Percentiles rank a stretch among this genome's conserved stretches.
Evolutionary conservation across 257 asterid genomes (phyloP).

Genomic region (Nicotiana obtusifolia): DNA sequence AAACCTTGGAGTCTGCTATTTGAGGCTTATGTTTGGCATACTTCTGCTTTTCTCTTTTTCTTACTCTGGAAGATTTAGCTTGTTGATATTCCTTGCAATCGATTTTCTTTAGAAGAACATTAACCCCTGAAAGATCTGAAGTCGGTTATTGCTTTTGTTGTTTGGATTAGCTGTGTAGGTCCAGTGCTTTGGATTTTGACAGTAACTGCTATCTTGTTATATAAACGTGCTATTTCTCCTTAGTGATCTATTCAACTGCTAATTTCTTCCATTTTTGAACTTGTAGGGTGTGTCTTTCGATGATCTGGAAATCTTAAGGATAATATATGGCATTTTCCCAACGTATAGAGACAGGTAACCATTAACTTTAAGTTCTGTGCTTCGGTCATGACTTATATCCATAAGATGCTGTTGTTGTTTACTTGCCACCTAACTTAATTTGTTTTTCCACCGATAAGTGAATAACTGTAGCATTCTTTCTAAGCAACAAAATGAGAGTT

Average conservation of each 20-base stretch:
- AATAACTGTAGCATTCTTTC: not conserved
- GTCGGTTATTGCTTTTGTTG: not conserved
- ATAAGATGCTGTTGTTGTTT: not conserved
- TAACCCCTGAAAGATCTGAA: not conserved
- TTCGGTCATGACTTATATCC: not conserved
- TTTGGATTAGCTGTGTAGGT: not conserved
- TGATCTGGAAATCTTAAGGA: conserved; percentile 71
- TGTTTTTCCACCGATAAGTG: not conserved
- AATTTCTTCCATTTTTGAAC: conserved; percentile 6
- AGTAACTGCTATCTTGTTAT: not conserved
- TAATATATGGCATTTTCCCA: conserved; percentile 85
- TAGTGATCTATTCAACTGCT: not conserved
- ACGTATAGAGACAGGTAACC: conserved; percentile 86
- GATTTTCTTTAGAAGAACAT: not conserved
- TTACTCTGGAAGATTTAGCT: not conserved
- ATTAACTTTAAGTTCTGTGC: not conserved
- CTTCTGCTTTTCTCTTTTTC: not conserved
- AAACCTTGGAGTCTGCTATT: not conserved
- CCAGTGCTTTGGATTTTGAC: not conserved
- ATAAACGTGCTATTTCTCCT: not conserved
- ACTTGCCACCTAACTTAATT: not conserved
- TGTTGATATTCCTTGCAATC: not conserved
- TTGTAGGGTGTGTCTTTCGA: conserved; percentile 56
- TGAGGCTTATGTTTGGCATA: not conserved
- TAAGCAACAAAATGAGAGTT: not conserved